Evolutionary conservation across 1,284 basidiomycete genomes (phyloP).

Genomic region (Rhodofomes roseus): DNA sequence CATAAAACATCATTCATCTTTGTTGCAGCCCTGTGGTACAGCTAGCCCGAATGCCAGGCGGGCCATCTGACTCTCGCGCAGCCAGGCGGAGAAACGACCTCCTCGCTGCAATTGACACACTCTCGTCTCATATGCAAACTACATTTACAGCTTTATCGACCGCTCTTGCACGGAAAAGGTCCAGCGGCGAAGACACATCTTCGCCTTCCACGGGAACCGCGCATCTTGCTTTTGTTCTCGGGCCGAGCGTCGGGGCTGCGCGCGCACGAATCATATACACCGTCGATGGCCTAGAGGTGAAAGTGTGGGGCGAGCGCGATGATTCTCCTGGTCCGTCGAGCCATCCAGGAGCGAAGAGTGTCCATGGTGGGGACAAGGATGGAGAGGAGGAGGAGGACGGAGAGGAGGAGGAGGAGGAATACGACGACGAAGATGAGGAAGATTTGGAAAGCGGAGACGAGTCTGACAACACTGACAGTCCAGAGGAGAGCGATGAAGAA

Average conservation of each 20-base stretch:
- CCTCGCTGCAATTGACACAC: conserved; percentile 58
- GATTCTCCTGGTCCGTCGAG: conserved; percentile 13
- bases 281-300: conserved; percentile 59
- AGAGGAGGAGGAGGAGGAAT: conserved; percentile 23
- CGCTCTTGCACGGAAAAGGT: conserved; percentile 41
- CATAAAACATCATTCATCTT: too few relatives aligned
- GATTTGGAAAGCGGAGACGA: conserved; percentile 18
- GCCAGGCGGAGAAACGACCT: conserved; percentile 58
- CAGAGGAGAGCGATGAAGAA: conserved; percentile 17
- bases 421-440: conserved; percentile 16
- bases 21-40: conserved; percentile 58
- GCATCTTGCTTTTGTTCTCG: conserved; percentile 60
- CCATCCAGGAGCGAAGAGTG: conserved; percentile 2
- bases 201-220: conserved; percentile 25
- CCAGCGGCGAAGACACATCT: neutral
- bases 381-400: conserved; percentile 18
- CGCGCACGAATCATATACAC: conserved; percentile 58
- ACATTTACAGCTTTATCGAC: conserved; percentile 69
- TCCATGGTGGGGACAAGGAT: conserved; percentile 18
- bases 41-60: conserved; percentile 45
- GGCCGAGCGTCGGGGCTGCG: conserved; percentile 55
- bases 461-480: conserved; percentile 15
- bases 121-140: conserved; percentile 68
- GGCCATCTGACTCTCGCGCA: conserved; percentile 38
- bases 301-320: conserved; percentile 47